Conservation (phyloP, 768 basidiomycete species). For the Hebeloma cylindrosporum region DNA sequence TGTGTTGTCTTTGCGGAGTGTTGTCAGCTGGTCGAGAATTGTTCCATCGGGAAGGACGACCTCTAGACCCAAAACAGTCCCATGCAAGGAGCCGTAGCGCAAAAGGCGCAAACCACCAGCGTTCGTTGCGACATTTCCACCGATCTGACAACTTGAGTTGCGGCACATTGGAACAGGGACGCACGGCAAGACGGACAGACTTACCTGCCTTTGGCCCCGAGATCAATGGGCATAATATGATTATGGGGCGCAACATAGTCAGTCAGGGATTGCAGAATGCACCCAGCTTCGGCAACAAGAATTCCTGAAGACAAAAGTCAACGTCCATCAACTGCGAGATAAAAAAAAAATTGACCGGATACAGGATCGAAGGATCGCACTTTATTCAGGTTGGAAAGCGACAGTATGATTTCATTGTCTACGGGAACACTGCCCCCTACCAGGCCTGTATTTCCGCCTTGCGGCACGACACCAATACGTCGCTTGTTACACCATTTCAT, state of each 20-base stretch:
- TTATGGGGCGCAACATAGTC: conserved; percentile 84
- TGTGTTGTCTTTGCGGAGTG: conserved; percentile 95
- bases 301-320: conserved; percentile 60
- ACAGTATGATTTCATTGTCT: conserved; percentile 85
- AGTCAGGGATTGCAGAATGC: conserved; percentile 85
- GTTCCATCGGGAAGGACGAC: conserved; percentile 95
- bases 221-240: conserved; percentile 95
- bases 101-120: conserved; percentile 95
- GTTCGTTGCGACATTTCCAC: conserved; percentile 96
- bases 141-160: conserved; percentile 88
- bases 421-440: conserved; percentile 94
- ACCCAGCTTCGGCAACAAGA: conserved; percentile 91
- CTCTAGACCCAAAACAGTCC: conserved; percentile 92
- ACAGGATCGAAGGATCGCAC: conserved; percentile 83
- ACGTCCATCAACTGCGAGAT: too few relatives aligned
- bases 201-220: conserved; percentile 94
- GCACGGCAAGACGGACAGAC: conserved; percentile 12
- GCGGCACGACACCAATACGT: conserved; percentile 89
- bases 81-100: conserved; percentile 93
- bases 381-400: conserved; percentile 76
- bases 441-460: conserved; percentile 97
- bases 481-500: conserved; percentile 83
- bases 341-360: conserved; percentile 54
- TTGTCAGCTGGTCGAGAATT: conserved; percentile 84
- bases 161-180: conserved; percentile 2